phyloP scores from a whole-genome alignment of 2,329 filamentous ascomycete species.

The Aspergillus awamori region DNA sequence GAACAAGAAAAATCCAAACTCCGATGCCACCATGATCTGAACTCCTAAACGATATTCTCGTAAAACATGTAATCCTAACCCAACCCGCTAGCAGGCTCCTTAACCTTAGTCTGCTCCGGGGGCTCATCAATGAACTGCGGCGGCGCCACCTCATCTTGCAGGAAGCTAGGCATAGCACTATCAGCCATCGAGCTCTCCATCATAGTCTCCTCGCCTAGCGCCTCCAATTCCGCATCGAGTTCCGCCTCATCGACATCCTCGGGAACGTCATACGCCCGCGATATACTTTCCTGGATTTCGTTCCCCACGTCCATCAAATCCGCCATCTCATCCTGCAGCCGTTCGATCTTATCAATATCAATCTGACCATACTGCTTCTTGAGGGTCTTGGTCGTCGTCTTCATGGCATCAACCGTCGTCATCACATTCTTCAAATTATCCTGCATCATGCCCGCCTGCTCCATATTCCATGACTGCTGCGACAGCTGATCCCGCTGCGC shows the following conservation, averaged over 20 bases:
- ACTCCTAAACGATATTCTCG: constrained; percentile 12
- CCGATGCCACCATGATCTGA: constrained; percentile 21
- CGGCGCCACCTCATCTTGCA: constrained; percentile 83
- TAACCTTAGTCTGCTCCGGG: constrained; percentile 74
- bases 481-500: constrained; percentile 90
- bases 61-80: constrained; percentile 23
- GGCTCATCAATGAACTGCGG: constrained; percentile 91
- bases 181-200: constrained; percentile 69
- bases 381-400: constrained; percentile 91
- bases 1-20: constrained; percentile 19
- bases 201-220: constrained; percentile 90
- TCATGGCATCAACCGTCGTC: constrained; percentile 97
- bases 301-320: constrained; percentile 97
- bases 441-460: constrained; percentile 97
- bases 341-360: constrained; percentile 95
- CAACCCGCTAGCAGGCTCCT: constrained; percentile 67
- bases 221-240: constrained; percentile 93
- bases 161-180: constrained; percentile 74
- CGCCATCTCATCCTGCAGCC: constrained; percentile 98
- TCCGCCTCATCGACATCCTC: constrained; percentile 97
- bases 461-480: constrained; percentile 98
- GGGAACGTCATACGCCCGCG: constrained; percentile 87
- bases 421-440: constrained; percentile 98
- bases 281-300: constrained; percentile 95
- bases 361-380: constrained; percentile 96